These are phyloP conservation scores for Penicillium frequentans DNA, from an alignment of 2,329 filamentous ascomycete genomes.

Conservation along the genomic window DNA sequence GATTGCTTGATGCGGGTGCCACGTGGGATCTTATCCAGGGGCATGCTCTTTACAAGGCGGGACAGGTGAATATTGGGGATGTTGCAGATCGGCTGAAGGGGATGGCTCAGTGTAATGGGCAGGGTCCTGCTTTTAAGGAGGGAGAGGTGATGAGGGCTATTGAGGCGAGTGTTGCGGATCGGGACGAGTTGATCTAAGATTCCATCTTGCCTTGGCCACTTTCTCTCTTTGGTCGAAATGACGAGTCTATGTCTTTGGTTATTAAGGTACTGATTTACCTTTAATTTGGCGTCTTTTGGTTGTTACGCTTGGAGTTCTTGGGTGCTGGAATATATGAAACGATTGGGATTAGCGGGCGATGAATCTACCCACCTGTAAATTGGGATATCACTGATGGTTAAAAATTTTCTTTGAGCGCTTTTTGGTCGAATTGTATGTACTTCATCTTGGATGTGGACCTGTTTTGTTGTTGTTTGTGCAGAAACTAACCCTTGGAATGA, in stretches of 20 bases:
- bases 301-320: constrained; percentile 3
- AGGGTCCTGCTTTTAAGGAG: constrained; percentile 86
- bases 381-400: neutral
- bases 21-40: constrained; percentile 88
- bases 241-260: constrained; percentile 4
- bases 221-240: neutral
- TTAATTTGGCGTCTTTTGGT: neutral
- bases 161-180: constrained; percentile 73
- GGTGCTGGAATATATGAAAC: constrained; percentile 3
- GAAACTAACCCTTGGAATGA: too few relatives aligned
- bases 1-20: constrained; percentile 70
- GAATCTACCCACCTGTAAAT: neutral
- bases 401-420: neutral
- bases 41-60: constrained; percentile 73
- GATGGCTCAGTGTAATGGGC: constrained; percentile 77
- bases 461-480: neutral
- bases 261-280: neutral
- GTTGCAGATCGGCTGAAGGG: constrained; percentile 78
- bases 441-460: neutral
- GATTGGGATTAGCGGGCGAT: neutral
- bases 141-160: constrained; percentile 71
- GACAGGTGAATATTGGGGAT: constrained; percentile 76
- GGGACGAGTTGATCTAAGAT: constrained; percentile 70
- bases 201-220: neutral
- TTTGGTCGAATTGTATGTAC: neutral